Conservation (phyloP, 257 asterid species). For the Capsicum pubescens region DNA sequence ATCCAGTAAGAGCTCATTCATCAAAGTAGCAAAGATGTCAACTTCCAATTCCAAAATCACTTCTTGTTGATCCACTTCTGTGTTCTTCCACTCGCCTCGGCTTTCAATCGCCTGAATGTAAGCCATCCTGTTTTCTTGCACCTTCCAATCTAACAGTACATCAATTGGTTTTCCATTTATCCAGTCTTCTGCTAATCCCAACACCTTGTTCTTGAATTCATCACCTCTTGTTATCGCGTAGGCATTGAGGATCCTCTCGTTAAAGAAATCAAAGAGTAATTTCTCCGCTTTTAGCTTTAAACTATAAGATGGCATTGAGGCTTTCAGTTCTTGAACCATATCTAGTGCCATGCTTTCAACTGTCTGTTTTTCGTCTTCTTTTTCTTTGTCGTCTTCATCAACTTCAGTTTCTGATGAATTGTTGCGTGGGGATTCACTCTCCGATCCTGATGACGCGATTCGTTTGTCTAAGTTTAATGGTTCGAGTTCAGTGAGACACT, state of each 20-base stretch:
- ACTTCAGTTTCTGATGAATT: conserved; percentile 36
- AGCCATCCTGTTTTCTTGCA: conserved; percentile 52
- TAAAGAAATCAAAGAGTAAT: conserved; percentile 63
- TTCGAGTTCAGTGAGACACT: conserved; percentile 65
- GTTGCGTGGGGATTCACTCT: conserved; percentile 44
- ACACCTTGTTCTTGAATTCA: conserved; percentile 30
- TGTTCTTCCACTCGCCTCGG: conserved; percentile 61
- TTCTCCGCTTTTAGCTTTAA: conserved; percentile 45
- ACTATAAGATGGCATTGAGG: conserved; percentile 43
- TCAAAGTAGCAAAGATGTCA: conserved; percentile 51
- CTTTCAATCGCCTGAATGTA: conserved; percentile 69
- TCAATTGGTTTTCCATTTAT: conserved; percentile 41
- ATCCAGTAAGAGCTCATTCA: conserved; percentile 58
- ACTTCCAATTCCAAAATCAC: conserved; percentile 62
- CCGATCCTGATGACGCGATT: conserved; percentile 53
- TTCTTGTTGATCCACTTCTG: conserved; percentile 51
- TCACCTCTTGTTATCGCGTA: neutral
- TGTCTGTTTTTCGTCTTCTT: conserved; percentile 35
- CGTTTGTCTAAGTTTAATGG: conserved; percentile 57
- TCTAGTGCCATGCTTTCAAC: conserved; percentile 31
- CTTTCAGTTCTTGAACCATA: conserved; percentile 49
- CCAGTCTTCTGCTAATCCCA: conserved; percentile 58
- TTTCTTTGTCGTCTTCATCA: conserved; percentile 37
- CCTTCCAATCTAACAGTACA: conserved; percentile 51
- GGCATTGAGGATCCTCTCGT: conserved; percentile 38